These are phyloP conservation scores for Melampsora allii-populina DNA, from an alignment of 1,284 basidiomycete genomes.

Conservation along the genomic window DNA sequence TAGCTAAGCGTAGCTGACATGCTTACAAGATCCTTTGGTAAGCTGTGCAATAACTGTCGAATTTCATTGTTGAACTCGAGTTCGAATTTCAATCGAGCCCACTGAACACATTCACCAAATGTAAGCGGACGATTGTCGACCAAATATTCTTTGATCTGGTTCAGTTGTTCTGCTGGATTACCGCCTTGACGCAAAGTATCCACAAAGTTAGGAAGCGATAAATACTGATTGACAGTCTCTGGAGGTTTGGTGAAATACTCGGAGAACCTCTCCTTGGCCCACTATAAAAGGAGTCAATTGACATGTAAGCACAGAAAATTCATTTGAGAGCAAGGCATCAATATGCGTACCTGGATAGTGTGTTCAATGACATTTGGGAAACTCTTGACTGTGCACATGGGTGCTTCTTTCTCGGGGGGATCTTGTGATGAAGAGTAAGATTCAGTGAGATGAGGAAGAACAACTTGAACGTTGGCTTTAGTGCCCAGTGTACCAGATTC, in stretches of 20 bases:
- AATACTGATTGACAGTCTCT: constrained; percentile 92
- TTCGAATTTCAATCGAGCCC: constrained; percentile 96
- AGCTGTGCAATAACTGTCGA: constrained; percentile 83
- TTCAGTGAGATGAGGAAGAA: constrained; percentile 92
- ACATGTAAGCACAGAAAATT: background rate
- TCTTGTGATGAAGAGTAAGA: constrained; percentile 98
- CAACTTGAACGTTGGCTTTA: constrained; percentile 96
- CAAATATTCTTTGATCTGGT: constrained; percentile 84
- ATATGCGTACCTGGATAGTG: constrained; percentile 63
- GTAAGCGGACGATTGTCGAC: constrained; percentile 89
- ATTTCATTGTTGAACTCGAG: constrained; percentile 92
- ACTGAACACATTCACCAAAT: constrained; percentile 95
- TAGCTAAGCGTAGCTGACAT: background rate
- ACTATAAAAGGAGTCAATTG: constrained; percentile 58
- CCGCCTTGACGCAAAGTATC: constrained; percentile 87
- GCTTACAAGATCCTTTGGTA: constrained; percentile 80
- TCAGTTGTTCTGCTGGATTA: constrained; percentile 82
- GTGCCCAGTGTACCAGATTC: constrained; percentile 98
- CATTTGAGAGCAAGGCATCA: background rate
- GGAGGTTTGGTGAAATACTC: constrained; percentile 89
- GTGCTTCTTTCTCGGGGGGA: constrained; percentile 96
- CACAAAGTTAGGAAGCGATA: constrained; percentile 93
- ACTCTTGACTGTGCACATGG: constrained; percentile 98
- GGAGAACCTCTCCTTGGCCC: constrained; percentile 92
- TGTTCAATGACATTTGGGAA: constrained; percentile 99